Evolutionary conservation across 768 basidiomycete genomes (phyloP), one percentile per base, ranked within the genome.

Genomic region (Sutorius australiensis): DNA sequence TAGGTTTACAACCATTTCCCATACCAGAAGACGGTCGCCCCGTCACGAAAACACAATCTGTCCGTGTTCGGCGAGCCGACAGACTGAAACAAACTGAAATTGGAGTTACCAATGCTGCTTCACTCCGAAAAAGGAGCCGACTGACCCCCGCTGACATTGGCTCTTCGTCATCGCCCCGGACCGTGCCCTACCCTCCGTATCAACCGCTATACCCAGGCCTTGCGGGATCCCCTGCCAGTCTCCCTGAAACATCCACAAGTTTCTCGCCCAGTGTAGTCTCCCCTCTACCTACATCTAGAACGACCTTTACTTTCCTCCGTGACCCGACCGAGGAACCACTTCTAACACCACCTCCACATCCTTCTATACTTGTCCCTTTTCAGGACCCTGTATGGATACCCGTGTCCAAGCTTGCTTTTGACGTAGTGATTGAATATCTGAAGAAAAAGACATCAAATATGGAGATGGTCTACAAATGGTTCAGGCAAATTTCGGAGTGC

Each of bases 91-190:
- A 4, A 24, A 24, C 4, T 24, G 24, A 58, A 32, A 36, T 55
- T 16, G 56, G 53, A 8, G 19, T 39, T 11, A 59, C 67, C 32
- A 58, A 43, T 36, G 56, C 59, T 2, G 56, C n/a, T 4, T 61
- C 54, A 5, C 77, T 79, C 39, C 77, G 77, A 12, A 76, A 67
- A 71, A 55, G 59, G 43, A 52, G 51, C 31, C 58, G 57, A 24
- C 54, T 62, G 56, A 59, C 62, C 33, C 51, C 63, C 33, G 54
- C 64, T 7, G 66, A 65, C 12, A 45, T 65, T 6, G 44, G 46
- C 37, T 63, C 65, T 31, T 43, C 61, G 11, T 61, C 67, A 31
- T 57, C 67, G 0, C 67, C 68, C 9, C 66, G 67, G 12, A 51
- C 60, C 21, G 41, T 52, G 16, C 60, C 67, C 5, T 17, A 58